A percentile compares a stretch with the other conserved stretches of the same genome.
Evolutionary conservation across 495 filamentous ascomycete genomes (phyloP).

Genomic region (Neurospora cerealis): DNA sequence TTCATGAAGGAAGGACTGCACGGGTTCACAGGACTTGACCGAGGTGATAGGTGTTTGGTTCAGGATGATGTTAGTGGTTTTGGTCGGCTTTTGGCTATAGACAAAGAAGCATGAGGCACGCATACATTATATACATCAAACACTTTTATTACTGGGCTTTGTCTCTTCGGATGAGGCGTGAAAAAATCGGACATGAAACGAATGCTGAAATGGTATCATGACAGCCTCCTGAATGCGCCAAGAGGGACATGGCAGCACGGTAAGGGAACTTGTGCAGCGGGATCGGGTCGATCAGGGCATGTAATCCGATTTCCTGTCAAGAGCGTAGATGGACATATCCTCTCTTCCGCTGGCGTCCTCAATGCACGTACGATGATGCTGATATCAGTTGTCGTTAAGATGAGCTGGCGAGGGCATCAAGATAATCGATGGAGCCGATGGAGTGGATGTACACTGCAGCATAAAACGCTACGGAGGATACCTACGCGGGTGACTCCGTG

Average conservation of each 20-base stretch:
- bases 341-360: background rate
- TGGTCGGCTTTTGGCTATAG: background rate
- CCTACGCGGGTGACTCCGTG: background rate
- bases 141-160: background rate
- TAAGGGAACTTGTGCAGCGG: background rate
- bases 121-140: conserved; percentile 1
- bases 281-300: background rate
- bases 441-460: background rate
- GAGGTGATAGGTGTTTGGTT: background rate
- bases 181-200: background rate
- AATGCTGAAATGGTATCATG: background rate
- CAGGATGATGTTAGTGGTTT: background rate
- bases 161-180: background rate
- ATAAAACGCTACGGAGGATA: background rate
- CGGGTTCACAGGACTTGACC: background rate
- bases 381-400: background rate
- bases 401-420: background rate
- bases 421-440: background rate
- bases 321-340: background rate
- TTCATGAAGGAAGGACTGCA: conserved; percentile 3
- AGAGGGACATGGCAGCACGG: background rate
- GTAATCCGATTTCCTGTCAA: background rate
- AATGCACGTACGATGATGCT: background rate
- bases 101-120: background rate
- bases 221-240: background rate